A percentile compares a stretch with the other conserved stretches of the same genome.
phyloP scores from a whole-genome alignment of 2,329 filamentous ascomycete genomes.

The Penicillium griseofulvum region DNA sequence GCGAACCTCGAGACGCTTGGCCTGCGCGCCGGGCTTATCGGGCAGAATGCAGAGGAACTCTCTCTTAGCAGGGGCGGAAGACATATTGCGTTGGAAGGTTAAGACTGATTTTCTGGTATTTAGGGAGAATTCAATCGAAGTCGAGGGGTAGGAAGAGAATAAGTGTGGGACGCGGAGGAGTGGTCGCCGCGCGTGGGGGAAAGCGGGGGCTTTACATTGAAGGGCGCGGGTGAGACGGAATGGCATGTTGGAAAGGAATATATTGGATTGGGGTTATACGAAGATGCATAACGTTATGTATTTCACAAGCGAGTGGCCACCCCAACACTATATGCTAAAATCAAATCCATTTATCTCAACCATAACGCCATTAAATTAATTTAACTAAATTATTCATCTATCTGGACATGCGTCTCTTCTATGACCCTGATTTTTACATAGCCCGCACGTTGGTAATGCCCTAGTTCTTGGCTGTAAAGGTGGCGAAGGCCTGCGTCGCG shows the following conservation, averaged over 20 bases:
- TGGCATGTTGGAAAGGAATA: background rate
- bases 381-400: too few relatives aligned
- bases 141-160: background rate
- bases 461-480: too few relatives aligned
- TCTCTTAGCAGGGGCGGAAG: conserved; percentile 42
- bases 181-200: conserved; percentile 21
- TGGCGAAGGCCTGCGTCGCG: too few relatives aligned
- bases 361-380: too few relatives aligned
- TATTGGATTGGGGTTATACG: background rate
- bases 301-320: too few relatives aligned
- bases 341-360: too few relatives aligned
- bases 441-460: too few relatives aligned
- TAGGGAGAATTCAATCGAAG: background rate
- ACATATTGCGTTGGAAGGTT: conserved; percentile 20
- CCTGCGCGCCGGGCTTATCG: conserved; percentile 60
- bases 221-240: conserved; percentile 1
- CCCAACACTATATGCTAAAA: too few relatives aligned
- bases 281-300: too few relatives aligned
- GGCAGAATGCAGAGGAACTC: conserved; percentile 70
- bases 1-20: conserved; percentile 58
- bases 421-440: too few relatives aligned
- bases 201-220: conserved; percentile 16
- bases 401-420: too few relatives aligned
- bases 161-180: conserved; percentile 10
- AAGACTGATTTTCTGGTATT: background rate